Base-by-base conservation (phyloP, 192 early-diverging fungal genomes). In the Backusella macrospora region DNA sequence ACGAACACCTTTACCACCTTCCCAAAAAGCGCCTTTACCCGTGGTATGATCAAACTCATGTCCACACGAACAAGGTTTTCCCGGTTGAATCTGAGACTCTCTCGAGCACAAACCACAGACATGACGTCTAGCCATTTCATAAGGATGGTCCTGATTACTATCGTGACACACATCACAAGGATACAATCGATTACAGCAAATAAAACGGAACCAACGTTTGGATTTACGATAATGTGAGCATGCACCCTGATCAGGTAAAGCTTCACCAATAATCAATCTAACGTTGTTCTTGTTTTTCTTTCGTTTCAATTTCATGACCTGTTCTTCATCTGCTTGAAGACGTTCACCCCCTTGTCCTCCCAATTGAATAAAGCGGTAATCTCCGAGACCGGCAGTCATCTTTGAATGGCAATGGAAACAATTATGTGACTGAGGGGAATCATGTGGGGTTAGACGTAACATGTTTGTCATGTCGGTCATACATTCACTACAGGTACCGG, bases 151-250 rank as follows among this genome's bases (percentile, higher is more conserved):
- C 66, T 94, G 91, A 47, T 84, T 80, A 3, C 88, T 86, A 65
- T 95, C 93, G 63, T 98, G 96, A 77, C 96, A 98, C 2, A 84
- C 65, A 78, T 95, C 94, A 71, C 96, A 98, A 0, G 94, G 86
- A 73, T 88, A 94, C 13, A 93, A 79, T 76, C 90, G 93, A 66
- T 86, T 87, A 74, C 96, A 98, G 85, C 96, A 98, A 0, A 94
- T 91, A 78, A 98, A 98, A 18, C 96, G 87, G 81, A 98, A 93
- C 94, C 94, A 98, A 23, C 96, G 86, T 47, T 90, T 90, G 5
- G 49, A 52, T 21, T 92, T 93, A n/a, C 86, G 76, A 78, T 95
- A 98, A 68, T 98, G 95, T 62, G 85, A 82, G 80, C 96, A 98
- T 0, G 91, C 81, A 2, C 96, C 96, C 65, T 91, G 89, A 45